These are phyloP conservation scores for Neolecta irregularis DNA, from an alignment of 1,139 yeast genomes.

Conservation along the genomic window DNA sequence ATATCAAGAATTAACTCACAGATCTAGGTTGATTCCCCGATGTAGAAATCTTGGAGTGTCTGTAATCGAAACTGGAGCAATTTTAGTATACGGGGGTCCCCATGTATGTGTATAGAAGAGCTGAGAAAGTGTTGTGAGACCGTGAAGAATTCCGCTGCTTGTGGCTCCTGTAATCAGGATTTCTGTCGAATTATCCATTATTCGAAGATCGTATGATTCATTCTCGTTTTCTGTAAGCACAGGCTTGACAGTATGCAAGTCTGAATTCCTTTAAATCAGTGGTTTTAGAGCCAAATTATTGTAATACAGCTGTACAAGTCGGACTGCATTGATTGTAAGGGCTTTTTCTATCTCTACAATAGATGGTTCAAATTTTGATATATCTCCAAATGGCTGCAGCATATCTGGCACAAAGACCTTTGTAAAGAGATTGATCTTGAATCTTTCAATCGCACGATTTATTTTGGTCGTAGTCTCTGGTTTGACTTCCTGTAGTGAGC, in stretches of 20 bases:
- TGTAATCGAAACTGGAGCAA: constrained; percentile 26
- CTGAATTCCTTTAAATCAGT: neutral
- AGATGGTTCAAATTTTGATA: constrained; percentile 4
- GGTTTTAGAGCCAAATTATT: no score
- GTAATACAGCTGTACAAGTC: no score
- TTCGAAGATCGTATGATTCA: constrained; percentile 1
- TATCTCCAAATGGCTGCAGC: constrained; percentile 2
- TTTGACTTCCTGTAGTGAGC: neutral
- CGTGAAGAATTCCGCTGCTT: constrained; percentile 30
- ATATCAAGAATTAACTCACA: no score
- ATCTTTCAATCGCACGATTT: constrained; percentile 3
- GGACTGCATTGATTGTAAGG: neutral
- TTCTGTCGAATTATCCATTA: constrained; percentile 1
- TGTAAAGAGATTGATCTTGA: neutral
- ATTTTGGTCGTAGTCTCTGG: no score
- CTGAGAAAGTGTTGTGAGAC: constrained; percentile 33
- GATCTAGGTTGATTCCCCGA: constrained; percentile 34
- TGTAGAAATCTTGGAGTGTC: constrained; percentile 33
- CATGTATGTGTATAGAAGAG: constrained; percentile 24
- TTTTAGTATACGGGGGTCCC: constrained; percentile 21
- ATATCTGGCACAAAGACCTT: constrained; percentile 6
- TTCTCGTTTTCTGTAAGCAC: neutral
- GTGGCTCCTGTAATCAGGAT: neutral
- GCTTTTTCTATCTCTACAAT: neutral
- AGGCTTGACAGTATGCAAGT: neutral